phyloP scores from a whole-genome alignment of 768 basidiomycete genomes.

The Tylopilus rubrobrunneus region DNA sequence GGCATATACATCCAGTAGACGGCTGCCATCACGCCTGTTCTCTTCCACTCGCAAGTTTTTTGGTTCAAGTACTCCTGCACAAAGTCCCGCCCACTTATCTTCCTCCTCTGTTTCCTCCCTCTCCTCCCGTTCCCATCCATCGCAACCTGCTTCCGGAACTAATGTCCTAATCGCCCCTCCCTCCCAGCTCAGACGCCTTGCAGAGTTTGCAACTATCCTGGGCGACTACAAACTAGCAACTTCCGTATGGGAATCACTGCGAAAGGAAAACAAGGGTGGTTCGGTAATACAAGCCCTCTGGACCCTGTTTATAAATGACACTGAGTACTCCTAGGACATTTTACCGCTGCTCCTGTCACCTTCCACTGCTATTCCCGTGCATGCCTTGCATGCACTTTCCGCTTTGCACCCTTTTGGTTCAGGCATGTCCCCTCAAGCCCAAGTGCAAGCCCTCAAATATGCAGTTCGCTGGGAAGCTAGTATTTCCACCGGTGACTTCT shows the following conservation, averaged over 20 bases:
- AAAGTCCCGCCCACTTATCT: constrained; percentile 35
- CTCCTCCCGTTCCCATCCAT: constrained; percentile 36
- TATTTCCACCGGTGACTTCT: constrained; percentile 55
- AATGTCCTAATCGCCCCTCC: constrained; percentile 37
- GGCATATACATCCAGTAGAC: constrained; percentile 71
- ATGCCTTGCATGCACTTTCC: constrained; percentile 60
- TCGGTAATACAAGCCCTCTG: constrained; percentile 46
- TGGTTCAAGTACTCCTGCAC: constrained; percentile 56
- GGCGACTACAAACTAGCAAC: constrained; percentile 86
- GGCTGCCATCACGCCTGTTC: constrained; percentile 81
- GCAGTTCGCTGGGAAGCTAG: constrained; percentile 78
- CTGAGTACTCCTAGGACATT: constrained; percentile 59
- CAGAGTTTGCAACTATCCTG: constrained; percentile 91
- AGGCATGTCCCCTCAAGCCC: constrained; percentile 58
- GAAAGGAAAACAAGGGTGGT: constrained; percentile 86
- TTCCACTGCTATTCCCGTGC: constrained; percentile 53
- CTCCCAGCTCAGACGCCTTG: constrained; percentile 79
- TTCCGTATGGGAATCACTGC: constrained; percentile 78
- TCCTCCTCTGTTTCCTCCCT: constrained; percentile 38
- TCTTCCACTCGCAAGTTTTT: constrained; percentile 83
- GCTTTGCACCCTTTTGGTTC: constrained; percentile 38
- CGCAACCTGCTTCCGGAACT: constrained; percentile 24
- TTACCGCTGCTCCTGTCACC: constrained; percentile 70
- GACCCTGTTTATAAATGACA: constrained; percentile 1
- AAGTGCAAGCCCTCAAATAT: constrained; percentile 62